phyloP scores from a whole-genome alignment of 2,329 filamentous ascomycete genomes.

The Stachybotrys echinatus region DNA sequence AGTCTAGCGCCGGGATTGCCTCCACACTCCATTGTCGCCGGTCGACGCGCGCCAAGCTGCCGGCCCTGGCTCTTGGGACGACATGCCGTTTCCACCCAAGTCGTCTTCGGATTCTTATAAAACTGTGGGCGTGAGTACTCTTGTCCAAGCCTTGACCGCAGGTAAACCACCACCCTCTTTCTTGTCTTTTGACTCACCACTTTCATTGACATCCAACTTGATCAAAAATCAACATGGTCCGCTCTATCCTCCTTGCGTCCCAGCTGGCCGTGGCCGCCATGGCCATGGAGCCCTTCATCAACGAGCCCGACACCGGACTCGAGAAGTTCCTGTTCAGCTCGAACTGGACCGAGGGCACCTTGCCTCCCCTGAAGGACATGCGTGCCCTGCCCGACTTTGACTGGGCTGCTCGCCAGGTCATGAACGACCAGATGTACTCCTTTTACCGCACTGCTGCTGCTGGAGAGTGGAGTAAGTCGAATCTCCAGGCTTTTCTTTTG shows the following conservation, averaged over 20 bases:
- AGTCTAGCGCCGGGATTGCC: no score
- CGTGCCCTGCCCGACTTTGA: slow-evolving; percentile 44
- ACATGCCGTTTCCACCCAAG: no score
- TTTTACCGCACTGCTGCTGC: slow-evolving; percentile 45
- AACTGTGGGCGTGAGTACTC: no score
- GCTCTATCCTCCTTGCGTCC: slow-evolving; percentile 1
- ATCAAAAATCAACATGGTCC: slow-evolving; percentile 1
- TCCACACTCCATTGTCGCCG: no score
- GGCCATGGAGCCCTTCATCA: slow-evolving; percentile 23
- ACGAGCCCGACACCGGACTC: slow-evolving; percentile 30
- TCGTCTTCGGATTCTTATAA: no score
- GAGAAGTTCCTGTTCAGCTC: slow-evolving; percentile 17
- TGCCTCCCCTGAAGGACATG: slow-evolving; percentile 34
- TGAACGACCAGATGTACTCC: slow-evolving; percentile 35
- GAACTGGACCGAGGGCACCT: slow-evolving; percentile 25
- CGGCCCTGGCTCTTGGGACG: no score
- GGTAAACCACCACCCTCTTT: no score
- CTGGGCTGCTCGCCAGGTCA: slow-evolving; percentile 37
- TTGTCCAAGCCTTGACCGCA: no score
- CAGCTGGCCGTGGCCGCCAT: slow-evolving; percentile 17
- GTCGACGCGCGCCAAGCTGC: no score
- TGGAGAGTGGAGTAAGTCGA: slow-evolving; percentile 35
- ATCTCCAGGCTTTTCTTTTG: not conserved
- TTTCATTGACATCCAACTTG: not conserved
- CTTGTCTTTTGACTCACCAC: not conserved